These are phyloP conservation scores for Kodamaea kaohsiungensis DNA, from an alignment of 805 yeast genomes.

Conservation along the genomic window DNA sequence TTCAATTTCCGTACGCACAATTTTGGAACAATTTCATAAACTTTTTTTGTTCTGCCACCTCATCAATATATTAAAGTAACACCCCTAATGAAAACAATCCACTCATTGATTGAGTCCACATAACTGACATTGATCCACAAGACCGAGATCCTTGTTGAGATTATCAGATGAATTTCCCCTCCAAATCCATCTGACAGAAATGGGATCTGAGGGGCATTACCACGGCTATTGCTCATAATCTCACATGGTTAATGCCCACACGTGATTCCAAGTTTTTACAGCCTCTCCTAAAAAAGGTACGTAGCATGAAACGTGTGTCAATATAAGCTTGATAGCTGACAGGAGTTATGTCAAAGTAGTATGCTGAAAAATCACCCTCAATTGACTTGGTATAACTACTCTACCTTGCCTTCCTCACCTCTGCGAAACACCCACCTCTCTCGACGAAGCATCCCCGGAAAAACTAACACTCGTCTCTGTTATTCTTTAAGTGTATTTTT, in stretches of 20 bases:
- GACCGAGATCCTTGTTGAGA: not conserved
- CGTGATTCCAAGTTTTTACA: not conserved
- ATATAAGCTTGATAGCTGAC: not conserved
- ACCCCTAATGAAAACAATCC: too few relatives aligned
- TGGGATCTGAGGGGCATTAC: not conserved
- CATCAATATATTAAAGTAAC: not conserved
- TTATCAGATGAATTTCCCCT: not conserved
- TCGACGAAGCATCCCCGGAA: not conserved
- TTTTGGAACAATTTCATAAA: too few relatives aligned
- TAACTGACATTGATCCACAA: not conserved
- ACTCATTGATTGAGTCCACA: too few relatives aligned
- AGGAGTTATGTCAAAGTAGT: not conserved
- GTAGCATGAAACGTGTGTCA: not conserved
- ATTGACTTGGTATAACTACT: not conserved
- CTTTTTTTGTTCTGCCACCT: not conserved
- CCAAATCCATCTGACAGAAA: not conserved
- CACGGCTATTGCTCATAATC: not conserved
- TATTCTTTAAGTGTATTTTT: not conserved
- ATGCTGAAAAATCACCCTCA: not conserved
- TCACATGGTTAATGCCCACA: not conserved
- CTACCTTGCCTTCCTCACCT: not conserved
- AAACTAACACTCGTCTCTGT: not conserved
- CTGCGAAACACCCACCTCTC: not conserved
- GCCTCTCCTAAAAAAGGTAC: not conserved
- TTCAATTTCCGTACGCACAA: not conserved